These are phyloP conservation scores for Bauhinia variegata DNA, from an alignment of 306 rosid genomes.

Conservation along the genomic window DNA sequence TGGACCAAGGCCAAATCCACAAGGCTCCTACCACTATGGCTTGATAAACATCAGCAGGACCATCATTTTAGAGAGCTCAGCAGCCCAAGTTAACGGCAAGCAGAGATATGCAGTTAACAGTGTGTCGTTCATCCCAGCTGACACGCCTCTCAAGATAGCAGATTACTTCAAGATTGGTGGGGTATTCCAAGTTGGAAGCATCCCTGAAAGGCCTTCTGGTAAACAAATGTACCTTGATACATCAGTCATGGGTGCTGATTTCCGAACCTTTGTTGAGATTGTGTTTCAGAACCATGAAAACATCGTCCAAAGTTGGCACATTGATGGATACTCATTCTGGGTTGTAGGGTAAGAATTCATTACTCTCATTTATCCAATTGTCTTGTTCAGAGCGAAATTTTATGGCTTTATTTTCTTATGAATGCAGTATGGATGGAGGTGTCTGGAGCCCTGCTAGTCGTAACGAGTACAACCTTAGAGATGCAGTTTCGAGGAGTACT, in stretches of 20 bases:
- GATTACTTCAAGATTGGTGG: constrained; percentile 80
- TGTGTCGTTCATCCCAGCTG: constrained; percentile 68
- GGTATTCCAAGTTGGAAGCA: constrained; percentile 74
- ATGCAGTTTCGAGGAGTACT: constrained; percentile 80
- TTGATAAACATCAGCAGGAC: constrained; percentile 67
- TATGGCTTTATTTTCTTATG: constrained; percentile 6
- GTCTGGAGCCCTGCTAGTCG: constrained; percentile 75
- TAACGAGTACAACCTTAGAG: constrained; percentile 70
- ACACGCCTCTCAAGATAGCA: constrained; percentile 89
- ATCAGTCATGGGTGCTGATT: constrained; percentile 88
- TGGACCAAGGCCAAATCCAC: constrained; percentile 98
- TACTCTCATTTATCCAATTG: too few species aligned
- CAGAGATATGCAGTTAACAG: constrained; percentile 86
- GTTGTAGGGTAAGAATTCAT: constrained; percentile 84
- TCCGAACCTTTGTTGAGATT: constrained; percentile 75
- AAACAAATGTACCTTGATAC: constrained; percentile 74
- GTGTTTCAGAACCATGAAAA: constrained; percentile 77
- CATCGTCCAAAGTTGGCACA: constrained; percentile 77
- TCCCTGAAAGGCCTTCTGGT: constrained; percentile 62
- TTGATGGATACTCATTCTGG: constrained; percentile 93
- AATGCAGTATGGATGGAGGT: constrained; percentile 88
- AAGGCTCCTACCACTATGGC: constrained; percentile 96
- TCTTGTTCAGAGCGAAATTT: constrained; percentile 4
- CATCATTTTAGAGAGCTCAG: constrained; percentile 63
- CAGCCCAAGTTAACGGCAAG: constrained; percentile 67